Conservation (phyloP, 441 rosid species). For the Arabidopsis lyrata region DNA sequence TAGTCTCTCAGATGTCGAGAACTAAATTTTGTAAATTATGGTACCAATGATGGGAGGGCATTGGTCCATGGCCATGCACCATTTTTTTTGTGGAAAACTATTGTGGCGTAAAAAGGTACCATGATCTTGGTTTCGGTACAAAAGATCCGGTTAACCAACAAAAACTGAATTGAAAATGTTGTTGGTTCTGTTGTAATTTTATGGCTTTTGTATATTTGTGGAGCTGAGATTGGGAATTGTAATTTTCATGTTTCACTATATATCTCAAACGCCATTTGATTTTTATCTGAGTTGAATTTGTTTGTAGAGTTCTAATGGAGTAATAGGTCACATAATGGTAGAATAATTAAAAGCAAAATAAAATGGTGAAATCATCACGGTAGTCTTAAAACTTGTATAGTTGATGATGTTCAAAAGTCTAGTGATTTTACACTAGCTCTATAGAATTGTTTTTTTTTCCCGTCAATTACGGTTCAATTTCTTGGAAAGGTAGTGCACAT, state of each 20-base stretch:
- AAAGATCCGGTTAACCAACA: not conserved
- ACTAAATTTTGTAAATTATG: slow-evolving; percentile 38
- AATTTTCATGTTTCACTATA: not conserved
- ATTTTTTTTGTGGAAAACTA: not conserved
- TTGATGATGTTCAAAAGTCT: not conserved
- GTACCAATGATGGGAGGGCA: slow-evolving; percentile 23
- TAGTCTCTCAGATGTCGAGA: slow-evolving; percentile 19
- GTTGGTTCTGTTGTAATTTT: not conserved
- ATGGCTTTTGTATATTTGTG: slow-evolving; percentile 7
- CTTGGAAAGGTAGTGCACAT: no score
- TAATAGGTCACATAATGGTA: not conserved
- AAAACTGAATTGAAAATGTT: not conserved
- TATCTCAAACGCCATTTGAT: not conserved
- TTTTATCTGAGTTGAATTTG: not conserved
- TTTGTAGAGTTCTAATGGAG: not conserved
- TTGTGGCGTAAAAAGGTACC: slow-evolving; percentile 18
- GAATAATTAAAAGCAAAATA: not conserved
- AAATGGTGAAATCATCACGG: not conserved
- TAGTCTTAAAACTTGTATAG: no score
- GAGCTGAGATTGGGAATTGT: not conserved
- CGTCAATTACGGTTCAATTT: no score
- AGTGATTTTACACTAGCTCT: not conserved
- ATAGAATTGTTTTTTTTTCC: no score
- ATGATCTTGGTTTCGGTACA: not conserved
- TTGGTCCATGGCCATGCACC: not conserved